Percentiles rank a stretch among this genome's conserved stretches.
phyloP scores from a whole-genome alignment of 2,329 filamentous ascomycete species.

The Colletotrichum godetiae region DNA sequence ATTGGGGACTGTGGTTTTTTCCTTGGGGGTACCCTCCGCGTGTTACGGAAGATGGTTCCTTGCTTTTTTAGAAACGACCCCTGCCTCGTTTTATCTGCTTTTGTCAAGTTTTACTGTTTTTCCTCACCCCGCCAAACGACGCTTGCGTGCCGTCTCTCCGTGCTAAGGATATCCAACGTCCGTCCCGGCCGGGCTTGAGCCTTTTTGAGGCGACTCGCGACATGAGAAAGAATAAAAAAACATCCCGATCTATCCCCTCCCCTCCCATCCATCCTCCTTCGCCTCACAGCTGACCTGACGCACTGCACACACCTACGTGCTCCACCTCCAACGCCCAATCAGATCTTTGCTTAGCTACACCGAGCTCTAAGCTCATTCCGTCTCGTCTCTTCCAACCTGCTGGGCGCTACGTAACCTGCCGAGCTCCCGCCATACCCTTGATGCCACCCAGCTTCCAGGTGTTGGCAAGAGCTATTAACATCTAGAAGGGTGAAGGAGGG shows the following conservation, averaged over 20 bases:
- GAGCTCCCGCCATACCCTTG: background rate
- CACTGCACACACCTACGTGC: background rate
- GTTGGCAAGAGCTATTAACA: background rate
- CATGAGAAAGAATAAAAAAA: slow-evolving; percentile 12
- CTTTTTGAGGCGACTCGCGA: background rate
- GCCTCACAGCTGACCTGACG: slow-evolving; percentile 13
- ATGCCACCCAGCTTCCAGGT: background rate
- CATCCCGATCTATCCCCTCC: slow-evolving; percentile 9
- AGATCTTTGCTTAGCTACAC: background rate
- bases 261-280: background rate
- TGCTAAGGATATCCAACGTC: slow-evolving; percentile 24
- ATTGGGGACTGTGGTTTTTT: background rate
- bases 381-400: background rate
- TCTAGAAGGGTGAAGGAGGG: slow-evolving; percentile 3
- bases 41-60: slow-evolving; percentile 7
- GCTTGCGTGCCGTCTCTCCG: slow-evolving; percentile 32
- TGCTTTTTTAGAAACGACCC: slow-evolving; percentile 8
- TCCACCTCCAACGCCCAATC: background rate
- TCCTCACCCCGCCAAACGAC: slow-evolving; percentile 6
- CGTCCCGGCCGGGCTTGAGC: slow-evolving; percentile 9
- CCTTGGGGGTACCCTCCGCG: slow-evolving; percentile 4
- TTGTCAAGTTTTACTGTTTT: background rate
- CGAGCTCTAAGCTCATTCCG: background rate
- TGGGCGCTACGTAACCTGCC: slow-evolving; percentile 7
- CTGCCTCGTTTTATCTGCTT: slow-evolving; percentile 20